Conservation (phyloP, 1,139 yeast species). For the Magnusiomyces suaveolens region DNA sequence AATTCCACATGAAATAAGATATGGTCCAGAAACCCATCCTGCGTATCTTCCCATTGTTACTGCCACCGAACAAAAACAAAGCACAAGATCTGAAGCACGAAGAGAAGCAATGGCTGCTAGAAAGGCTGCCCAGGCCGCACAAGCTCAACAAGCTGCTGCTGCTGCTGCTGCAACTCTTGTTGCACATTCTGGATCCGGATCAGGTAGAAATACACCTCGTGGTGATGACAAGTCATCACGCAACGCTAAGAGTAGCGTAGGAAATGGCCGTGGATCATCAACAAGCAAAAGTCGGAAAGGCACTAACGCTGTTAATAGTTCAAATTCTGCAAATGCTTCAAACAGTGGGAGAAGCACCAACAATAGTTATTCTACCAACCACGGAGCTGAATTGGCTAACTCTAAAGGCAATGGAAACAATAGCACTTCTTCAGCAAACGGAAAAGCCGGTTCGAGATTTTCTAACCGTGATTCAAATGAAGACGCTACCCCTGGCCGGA, state of each 20-base stretch:
- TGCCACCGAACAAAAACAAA: slow-evolving; percentile 19
- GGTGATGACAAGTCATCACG: slow-evolving; percentile 10
- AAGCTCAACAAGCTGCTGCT: slow-evolving; percentile 13
- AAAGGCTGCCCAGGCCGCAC: slow-evolving; percentile 39
- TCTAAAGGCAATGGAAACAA: slow-evolving; percentile 7
- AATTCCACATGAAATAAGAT: slow-evolving; percentile 49
- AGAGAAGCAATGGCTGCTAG: slow-evolving; percentile 89
- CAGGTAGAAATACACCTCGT: slow-evolving; percentile 12
- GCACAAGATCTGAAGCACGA: slow-evolving; percentile 51
- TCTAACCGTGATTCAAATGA: slow-evolving; percentile 4
- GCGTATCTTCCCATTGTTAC: slow-evolving; percentile 48
- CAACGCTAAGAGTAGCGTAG: slow-evolving; percentile 1
- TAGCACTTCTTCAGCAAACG: slow-evolving; percentile 4
- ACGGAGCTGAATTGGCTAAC: slow-evolving; percentile 1
- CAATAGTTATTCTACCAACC: slow-evolving; percentile 1
- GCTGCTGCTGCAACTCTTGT: neutral
- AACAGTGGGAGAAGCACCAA: neutral
- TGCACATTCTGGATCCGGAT: neutral
- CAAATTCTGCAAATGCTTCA: neutral
- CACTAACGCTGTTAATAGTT: slow-evolving; percentile 8
- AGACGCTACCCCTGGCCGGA: slow-evolving; percentile 1
- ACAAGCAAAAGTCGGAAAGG: slow-evolving; percentile 11
- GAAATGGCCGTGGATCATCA: slow-evolving; percentile 12
- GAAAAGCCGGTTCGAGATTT: slow-evolving; percentile 7
- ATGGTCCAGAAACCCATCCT: slow-evolving; percentile 78